Conservation (phyloP, 192 early-diverging fungal species). For the Coemansia sp. region DNA sequence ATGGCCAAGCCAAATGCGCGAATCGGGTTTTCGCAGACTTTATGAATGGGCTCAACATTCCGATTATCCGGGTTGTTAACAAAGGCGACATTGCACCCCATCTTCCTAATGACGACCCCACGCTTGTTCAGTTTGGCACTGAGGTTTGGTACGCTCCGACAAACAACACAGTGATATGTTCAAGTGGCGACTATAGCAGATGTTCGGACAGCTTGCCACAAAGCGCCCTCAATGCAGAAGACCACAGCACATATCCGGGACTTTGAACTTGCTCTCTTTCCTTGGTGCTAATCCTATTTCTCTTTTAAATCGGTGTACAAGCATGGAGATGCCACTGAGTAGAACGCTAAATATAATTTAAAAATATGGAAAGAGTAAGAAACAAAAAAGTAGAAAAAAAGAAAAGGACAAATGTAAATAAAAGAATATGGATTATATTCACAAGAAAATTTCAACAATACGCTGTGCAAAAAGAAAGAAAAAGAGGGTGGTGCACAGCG, state of each 20-base stretch:
- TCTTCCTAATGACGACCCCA: slow-evolving; percentile 11
- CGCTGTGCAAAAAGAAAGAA: neutral
- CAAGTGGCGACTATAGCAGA: slow-evolving; percentile 16
- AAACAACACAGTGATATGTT: slow-evolving; percentile 15
- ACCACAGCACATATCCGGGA: slow-evolving; percentile 28
- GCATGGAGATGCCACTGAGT: neutral
- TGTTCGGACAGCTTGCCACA: slow-evolving; percentile 31
- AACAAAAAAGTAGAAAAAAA: neutral
- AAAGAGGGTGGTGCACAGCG: neutral
- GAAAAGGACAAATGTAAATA: neutral
- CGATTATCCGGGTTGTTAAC: slow-evolving; percentile 29
- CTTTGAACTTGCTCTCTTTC: slow-evolving; percentile 8
- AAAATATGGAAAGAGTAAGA: neutral
- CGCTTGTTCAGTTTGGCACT: slow-evolving; percentile 35
- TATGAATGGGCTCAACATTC: slow-evolving; percentile 25
- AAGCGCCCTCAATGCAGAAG: slow-evolving; percentile 4
- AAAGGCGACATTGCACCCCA: slow-evolving; percentile 38
- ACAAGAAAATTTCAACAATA: slow-evolving; percentile 10
- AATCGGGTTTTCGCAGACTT: slow-evolving; percentile 30
- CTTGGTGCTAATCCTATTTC: neutral
- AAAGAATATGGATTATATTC: slow-evolving; percentile 18
- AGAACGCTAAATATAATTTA: neutral
- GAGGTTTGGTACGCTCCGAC: slow-evolving; percentile 26
- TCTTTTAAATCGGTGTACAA: neutral
- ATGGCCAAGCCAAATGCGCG: slow-evolving; percentile 44